phyloP scores from a whole-genome alignment of 73 alveolate species.

The Paramecium sonneborni region DNA sequence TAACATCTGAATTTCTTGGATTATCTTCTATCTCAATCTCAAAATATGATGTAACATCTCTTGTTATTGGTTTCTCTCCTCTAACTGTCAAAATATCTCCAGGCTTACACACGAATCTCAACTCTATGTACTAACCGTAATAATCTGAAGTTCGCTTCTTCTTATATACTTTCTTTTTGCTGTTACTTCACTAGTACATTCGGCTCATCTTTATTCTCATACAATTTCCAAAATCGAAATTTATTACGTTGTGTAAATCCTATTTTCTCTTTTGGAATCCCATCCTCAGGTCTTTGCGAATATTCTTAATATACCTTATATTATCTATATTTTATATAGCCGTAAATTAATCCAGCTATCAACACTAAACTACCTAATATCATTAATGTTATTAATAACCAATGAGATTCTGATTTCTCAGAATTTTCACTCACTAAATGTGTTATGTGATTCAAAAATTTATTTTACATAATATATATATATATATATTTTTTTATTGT shows the following conservation, averaged over 20 bases:
- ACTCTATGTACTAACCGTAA: constrained; percentile 24
- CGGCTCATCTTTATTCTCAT: neutral
- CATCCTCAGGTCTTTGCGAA: constrained; percentile 13
- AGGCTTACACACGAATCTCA: neutral
- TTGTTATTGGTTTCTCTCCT: neutral
- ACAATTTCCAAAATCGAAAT: constrained; percentile 7
- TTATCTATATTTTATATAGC: neutral
- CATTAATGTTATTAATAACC: neutral
- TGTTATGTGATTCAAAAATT: neutral
- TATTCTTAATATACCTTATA: constrained; percentile 24
- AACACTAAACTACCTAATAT: neutral
- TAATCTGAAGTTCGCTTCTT: neutral
- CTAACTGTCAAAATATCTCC: neutral
- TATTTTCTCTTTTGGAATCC: neutral
- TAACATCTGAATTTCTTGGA: constrained; percentile 40
- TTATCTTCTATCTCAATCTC: constrained; percentile 52
- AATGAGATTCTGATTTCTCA: neutral
- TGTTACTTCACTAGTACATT: neutral
- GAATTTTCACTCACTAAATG: neutral
- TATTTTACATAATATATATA: neutral
- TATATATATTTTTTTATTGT: neutral
- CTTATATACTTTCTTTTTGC: constrained; percentile 29
- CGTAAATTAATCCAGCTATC: neutral
- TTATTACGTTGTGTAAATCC: neutral
- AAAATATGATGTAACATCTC: neutral